phyloP scores from a whole-genome alignment of 2,329 filamentous ascomycete species.

The Ophiostoma piceae region DNA sequence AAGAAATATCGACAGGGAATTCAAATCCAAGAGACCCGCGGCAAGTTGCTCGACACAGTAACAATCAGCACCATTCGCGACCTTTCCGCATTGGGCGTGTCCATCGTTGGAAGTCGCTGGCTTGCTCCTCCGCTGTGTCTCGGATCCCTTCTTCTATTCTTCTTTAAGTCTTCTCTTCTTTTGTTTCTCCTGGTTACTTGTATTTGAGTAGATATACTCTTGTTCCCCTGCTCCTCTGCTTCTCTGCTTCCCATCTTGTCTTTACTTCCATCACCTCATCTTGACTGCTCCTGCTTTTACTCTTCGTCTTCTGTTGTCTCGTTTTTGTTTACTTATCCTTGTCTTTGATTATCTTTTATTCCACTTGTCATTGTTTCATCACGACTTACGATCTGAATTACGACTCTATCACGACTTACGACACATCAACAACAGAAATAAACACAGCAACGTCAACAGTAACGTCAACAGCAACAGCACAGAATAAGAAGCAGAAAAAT shows the following conservation, averaged over 20 bases:
- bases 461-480: background rate
- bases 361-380: background rate
- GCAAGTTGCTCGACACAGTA: slow-evolving; percentile 1
- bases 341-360: background rate
- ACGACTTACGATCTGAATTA: slow-evolving; percentile 6
- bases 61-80: background rate
- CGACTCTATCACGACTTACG: background rate
- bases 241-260: background rate
- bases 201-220: background rate
- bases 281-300: background rate
- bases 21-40: background rate
- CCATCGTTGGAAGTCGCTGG: background rate
- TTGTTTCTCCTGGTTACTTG: background rate
- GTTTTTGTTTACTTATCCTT: background rate
- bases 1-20: slow-evolving; percentile 4
- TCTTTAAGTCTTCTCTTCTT: background rate
- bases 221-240: background rate
- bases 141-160: background rate
- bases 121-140: background rate
- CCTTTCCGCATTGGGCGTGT: background rate
- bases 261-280: background rate
- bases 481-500: background rate
- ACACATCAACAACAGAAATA: background rate
- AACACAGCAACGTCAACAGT: background rate
- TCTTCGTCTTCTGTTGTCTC: background rate